Conservation (phyloP, 108 stramenopile genomes). For the Bacterosira constricta region DNA sequence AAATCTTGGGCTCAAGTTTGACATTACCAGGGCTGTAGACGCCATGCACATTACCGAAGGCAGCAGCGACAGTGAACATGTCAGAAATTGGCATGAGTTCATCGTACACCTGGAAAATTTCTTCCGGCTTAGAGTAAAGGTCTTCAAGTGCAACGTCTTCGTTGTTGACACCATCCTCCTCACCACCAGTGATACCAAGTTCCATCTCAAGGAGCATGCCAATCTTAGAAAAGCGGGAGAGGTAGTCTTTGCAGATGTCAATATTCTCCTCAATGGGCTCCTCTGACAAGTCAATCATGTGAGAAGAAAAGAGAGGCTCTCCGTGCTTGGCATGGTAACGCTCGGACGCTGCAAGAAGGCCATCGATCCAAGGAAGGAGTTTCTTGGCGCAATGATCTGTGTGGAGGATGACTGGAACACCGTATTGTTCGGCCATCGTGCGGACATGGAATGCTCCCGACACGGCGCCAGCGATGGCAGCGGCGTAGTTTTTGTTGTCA, state of each 20-base stretch:
- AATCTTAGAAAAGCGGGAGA: slow-evolving; percentile 80
- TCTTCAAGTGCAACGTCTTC: slow-evolving; percentile 75
- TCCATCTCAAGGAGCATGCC: slow-evolving; percentile 92
- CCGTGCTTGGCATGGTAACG: slow-evolving; percentile 79
- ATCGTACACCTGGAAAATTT: slow-evolving; percentile 81
- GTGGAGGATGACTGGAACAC: slow-evolving; percentile 94
- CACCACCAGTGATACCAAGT: slow-evolving; percentile 95
- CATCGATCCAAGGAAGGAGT: slow-evolving; percentile 94
- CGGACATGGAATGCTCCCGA: slow-evolving; percentile 94
- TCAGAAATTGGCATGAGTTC: slow-evolving; percentile 67
- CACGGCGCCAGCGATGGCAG: slow-evolving; percentile 89
- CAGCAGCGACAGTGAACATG: slow-evolving; percentile 91
- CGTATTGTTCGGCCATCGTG: slow-evolving; percentile 92
- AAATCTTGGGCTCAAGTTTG: slow-evolving; percentile 87
- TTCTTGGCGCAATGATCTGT: slow-evolving; percentile 93
- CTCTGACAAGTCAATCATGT: slow-evolving; percentile 96
- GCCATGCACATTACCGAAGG: slow-evolving; percentile 95
- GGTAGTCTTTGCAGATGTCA: slow-evolving; percentile 85
- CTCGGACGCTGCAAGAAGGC: slow-evolving; percentile 81
- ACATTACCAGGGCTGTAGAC: slow-evolving; percentile 95
- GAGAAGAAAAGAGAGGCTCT: slow-evolving; percentile 92
- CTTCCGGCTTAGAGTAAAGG: slow-evolving; percentile 94
- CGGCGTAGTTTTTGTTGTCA: slow-evolving; percentile 80
- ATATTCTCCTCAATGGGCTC: slow-evolving; percentile 94
- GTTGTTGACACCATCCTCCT: slow-evolving; percentile 96